Base-by-base conservation (phyloP, 805 yeast genomes). In the Ogataea nitratoaversa region DNA sequence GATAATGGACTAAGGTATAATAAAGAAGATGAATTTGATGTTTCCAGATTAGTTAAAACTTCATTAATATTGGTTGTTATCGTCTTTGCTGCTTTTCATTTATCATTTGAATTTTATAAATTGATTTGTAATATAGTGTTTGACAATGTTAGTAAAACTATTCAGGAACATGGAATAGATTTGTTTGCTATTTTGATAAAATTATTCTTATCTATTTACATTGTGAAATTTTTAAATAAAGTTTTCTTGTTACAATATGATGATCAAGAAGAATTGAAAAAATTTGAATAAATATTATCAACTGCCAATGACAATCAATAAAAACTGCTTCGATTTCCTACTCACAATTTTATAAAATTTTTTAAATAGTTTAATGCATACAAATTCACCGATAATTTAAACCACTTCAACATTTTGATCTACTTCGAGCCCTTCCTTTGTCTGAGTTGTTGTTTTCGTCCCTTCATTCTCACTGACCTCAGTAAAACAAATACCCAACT, bases 261-360 rank as follows among this genome's bases (percentile, higher is more conserved):
- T 18, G 66, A 59, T 41, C 48, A 42, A 14, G 57, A 52, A 4
- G 60, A 59, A 18, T 41, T 58, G 19, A 50, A 60, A 22, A 57
- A 57, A 23, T 62, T 53, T 36, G 40, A 53, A 7, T 60, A 38
- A 32, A n/a, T n/a, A n/a, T n/a, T n/a, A n/a, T n/a, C n/a, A n/a
- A n/a, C n/a, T n/a, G n/a, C n/a, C n/a, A n/a, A n/a, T n/a, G n/a
- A n/a, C n/a, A n/a, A n/a, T n/a, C n/a, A n/a, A n/a, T n/a, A n/a
- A n/a, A n/a, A n/a, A n/a, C n/a, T n/a, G n/a, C n/a, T n/a, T n/a
- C n/a, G n/a, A n/a, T n/a, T n/a, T n/a, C n/a, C n/a, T n/a, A n/a
- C n/a, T n/a, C n/a, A n/a, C n/a, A n/a, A n/a, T n/a, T n/a, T n/a
- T n/a, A n/a, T n/a, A n/a, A n/a, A n/a, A n/a, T n/a, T n/a, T n/a